Evolutionary conservation across 139 green algal species (phyloP).

Genomic region (Tetradesmus obliquus): DNA sequence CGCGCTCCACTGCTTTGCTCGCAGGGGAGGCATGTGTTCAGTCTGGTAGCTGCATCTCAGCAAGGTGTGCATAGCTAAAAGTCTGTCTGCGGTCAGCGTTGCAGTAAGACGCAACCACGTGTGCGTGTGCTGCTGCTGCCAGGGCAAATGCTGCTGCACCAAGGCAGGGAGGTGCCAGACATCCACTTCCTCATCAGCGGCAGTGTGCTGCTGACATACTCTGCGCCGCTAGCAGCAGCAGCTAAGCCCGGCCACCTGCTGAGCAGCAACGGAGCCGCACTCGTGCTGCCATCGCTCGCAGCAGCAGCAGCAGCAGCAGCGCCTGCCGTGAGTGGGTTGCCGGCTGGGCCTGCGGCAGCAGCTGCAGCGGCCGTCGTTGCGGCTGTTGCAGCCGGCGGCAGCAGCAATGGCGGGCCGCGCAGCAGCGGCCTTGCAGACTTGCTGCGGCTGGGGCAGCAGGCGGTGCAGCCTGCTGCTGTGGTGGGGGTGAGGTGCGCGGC

Average conservation of each 20-base stretch:
- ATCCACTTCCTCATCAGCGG: constrained; percentile 24
- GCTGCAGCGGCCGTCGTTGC: not conserved
- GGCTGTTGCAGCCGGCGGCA: not conserved
- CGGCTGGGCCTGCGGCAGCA: not conserved
- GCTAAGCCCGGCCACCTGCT: not conserved
- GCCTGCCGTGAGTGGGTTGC: not conserved
- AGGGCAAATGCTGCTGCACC: constrained; percentile 39
- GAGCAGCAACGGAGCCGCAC: not conserved
- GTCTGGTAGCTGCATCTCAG: too few species aligned
- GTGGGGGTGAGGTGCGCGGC: not conserved
- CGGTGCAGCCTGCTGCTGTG: not conserved
- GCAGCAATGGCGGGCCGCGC: not conserved
- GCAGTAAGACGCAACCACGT: too few species aligned
- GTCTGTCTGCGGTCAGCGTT: too few species aligned
- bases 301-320: not conserved
- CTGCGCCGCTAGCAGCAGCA: not conserved
- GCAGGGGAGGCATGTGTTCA: too few species aligned
- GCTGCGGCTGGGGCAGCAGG: not conserved
- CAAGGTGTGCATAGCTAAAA: not conserved
- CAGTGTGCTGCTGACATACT: constrained; percentile 25
- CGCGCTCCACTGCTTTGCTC: too few species aligned
- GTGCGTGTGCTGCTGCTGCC: not conserved
- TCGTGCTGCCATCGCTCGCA: not conserved
- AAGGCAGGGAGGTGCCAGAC: constrained; percentile 31
- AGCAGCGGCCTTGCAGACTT: not conserved